Base-by-base conservation (phyloP, 768 basidiomycete genomes). In the Amanita rubescens region DNA sequence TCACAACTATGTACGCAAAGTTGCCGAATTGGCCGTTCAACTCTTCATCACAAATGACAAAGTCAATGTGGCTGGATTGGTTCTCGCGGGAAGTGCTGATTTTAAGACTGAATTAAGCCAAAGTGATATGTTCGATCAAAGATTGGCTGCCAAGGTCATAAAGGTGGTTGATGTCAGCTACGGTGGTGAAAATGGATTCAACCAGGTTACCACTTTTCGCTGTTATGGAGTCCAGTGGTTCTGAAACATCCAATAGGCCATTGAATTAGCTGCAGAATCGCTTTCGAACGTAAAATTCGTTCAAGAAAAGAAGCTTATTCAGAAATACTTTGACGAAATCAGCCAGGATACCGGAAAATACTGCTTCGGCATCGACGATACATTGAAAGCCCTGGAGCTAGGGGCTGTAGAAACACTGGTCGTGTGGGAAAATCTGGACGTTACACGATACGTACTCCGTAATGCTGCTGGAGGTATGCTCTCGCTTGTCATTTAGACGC, bases 1-100 rank as follows among this genome's bases (percentile, higher is more conserved):
- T 44, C 94, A 98, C 84, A 99, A 98, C 73, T 99, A 99, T 69
- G 95, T 99, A 49, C 89, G 96, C 63, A 99, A 99, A 71, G 96
- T 99, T 55, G 94, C 94, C 49, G 96, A 99, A 71, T 78, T 81
- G 55, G 94, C 96, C 5, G 96, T 98, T 24, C 94, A 97, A 70
- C 93, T 97, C 71, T 99, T 91, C 67, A 96, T 99, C 69, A 91
- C 93, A 54, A 87, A 83, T 69, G 96, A 99, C 76, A 97, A 94
- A 69, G 94, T 98, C 72, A 99, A 99, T 66, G 94, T 97, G 24
- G 87, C 90, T 45, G 96, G 96, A 32, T 74, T 99, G 54, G 93
- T 99, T 19, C 80, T 99, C 22, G 96, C 96, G 35, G 96, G 96
- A 62, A 90, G 87, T 59, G 96, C 96, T 51, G 96, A 99, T 67